Conservation (phyloP, 1,284 basidiomycete species). For the Ceratobasidium sp. region DNA sequence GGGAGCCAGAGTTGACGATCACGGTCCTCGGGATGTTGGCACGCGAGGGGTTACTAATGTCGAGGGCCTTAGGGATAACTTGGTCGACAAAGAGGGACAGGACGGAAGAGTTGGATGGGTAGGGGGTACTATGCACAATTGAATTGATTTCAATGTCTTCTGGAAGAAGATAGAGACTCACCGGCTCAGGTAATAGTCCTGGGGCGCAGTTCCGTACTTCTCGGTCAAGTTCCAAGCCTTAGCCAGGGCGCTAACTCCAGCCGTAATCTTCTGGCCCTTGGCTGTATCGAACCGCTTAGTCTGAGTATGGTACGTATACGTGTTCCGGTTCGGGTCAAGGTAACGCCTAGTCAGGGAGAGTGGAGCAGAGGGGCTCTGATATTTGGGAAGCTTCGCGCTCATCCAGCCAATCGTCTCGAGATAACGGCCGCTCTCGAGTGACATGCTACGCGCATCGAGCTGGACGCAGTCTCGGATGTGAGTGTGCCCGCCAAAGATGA, state of each 20-base stretch:
- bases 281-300: conserved; percentile 68
- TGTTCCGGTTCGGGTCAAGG: conserved; percentile 76
- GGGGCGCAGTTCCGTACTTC: conserved; percentile 74
- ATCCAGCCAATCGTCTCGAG: conserved; percentile 83
- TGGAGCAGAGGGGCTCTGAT: conserved; percentile 60
- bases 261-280: conserved; percentile 63
- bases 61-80: conserved; percentile 66
- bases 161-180: conserved; percentile 51
- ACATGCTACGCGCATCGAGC: conserved; percentile 71
- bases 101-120: conserved; percentile 71
- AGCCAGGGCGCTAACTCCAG: conserved; percentile 64
- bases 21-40: conserved; percentile 70
- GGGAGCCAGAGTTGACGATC: conserved; percentile 77
- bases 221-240: conserved; percentile 64
- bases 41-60: conserved; percentile 67
- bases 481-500: conserved; percentile 82
- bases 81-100: conserved; percentile 69
- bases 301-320: conserved; percentile 59
- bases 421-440: conserved; percentile 83
- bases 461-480: conserved; percentile 82
- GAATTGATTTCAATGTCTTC: not conserved
- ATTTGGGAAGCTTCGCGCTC: conserved; percentile 46
- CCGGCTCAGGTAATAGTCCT: conserved; percentile 73
- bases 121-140: conserved; percentile 49
- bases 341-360: conserved; percentile 74